Base-by-base conservation (phyloP, 352 stramenopile genomes). In the Phytophthora litchii region DNA sequence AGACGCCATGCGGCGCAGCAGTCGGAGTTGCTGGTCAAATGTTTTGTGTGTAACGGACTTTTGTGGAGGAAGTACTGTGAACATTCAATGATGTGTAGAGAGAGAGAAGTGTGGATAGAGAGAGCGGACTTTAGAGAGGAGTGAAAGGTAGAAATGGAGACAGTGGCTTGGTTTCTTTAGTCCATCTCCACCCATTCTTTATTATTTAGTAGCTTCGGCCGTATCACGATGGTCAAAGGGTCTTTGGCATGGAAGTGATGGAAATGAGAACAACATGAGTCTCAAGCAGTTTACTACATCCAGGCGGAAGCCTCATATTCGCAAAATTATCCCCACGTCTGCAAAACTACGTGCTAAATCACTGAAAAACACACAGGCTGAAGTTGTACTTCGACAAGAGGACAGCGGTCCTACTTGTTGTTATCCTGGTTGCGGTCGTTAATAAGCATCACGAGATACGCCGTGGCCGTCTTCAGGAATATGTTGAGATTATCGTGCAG, bases 381-480 rank as follows among this genome's bases (percentile, higher is more conserved):
- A 56, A 63, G 46, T 32, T 58, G 12, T n/a, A 14, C 19, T 14
- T 16, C 12, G 5, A 42, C 7, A 42, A 35, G n/a, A n/a, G n/a
- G 10, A 11, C 29, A 23, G 19, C 25, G n/a, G 19, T 13, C 1
- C 45, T 54, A 70, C 11, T 52, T 19, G 2, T 43, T 36, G 47
- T 13, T 43, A 17, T 32, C 32, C 42, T 64, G 25, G 41, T 64
- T 74, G 49, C 56, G 66, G 29, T 74, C 58, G 35, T 57, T 55
- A 23, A 74, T 67, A 10, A 59, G 45, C 54, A 74, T 74, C 50
- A 63, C 45, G 17, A 74, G 53, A 50, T 74, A 74, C 40, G 60
- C 51, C 29, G 66, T 74, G 8, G 66, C 54, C 4, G 66, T 74
- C 46, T 74, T 74, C 60, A 74, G 42, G 47, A 74, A 74, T 46